Evolutionary conservation across 225 moss, liverwort and hornwort species (phyloP).

Genomic region (Sphagnum contortum): DNA sequence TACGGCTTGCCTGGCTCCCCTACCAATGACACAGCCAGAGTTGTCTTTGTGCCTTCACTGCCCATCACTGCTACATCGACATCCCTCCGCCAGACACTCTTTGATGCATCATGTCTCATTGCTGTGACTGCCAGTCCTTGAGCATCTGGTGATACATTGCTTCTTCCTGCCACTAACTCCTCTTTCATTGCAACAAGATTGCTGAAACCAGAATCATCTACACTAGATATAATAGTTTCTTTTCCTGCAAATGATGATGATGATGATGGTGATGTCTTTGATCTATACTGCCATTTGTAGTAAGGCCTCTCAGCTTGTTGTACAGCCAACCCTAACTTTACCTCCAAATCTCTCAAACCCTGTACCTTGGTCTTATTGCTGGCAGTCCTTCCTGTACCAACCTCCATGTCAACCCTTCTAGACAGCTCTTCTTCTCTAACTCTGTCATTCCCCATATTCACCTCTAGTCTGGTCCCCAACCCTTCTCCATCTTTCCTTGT

Average conservation of each 20-base stretch:
- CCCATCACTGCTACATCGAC: constrained; percentile 12
- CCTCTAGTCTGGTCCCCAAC: too few relatives aligned
- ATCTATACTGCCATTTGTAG: constrained; percentile 7
- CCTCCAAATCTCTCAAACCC: constrained; percentile 5
- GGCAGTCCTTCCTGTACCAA: background rate
- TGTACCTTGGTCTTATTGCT: background rate
- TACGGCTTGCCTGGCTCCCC: constrained; percentile 40
- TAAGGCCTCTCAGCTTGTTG: constrained; percentile 4
- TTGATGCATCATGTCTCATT: constrained; percentile 3
- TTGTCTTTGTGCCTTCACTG: constrained; percentile 6
- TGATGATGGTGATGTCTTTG: background rate
- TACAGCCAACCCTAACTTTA: background rate
- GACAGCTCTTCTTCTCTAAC: constrained; percentile 1
- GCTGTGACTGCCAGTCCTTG: background rate
- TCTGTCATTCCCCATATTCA: background rate
- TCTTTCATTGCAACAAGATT: constrained; percentile 1
- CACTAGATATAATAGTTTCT: constrained; percentile 15
- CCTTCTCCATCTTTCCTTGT: too few relatives aligned
- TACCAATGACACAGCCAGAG: constrained; percentile 24
- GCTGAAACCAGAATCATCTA: constrained; percentile 9
- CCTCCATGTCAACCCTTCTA: background rate
- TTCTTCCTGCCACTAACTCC: constrained; percentile 7
- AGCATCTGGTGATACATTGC: too few relatives aligned
- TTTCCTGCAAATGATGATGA: background rate
- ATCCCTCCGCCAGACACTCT: constrained; percentile 1